These are phyloP conservation scores for Huiozyma sinensis DNA, from an alignment of 805 yeast species.

Conservation along the genomic window DNA sequence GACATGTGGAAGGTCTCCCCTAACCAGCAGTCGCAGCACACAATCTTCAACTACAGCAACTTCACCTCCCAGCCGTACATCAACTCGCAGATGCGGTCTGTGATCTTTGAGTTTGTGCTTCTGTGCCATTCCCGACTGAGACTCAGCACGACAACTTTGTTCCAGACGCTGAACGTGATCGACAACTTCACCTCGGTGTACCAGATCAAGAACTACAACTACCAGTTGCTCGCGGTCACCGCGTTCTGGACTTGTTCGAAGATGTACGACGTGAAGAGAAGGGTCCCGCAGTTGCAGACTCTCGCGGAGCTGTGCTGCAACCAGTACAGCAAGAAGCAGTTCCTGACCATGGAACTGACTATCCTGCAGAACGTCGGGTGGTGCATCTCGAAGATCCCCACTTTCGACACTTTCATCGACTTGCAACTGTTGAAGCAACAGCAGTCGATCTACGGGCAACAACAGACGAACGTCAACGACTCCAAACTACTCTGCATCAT, in stretches of 20 bases:
- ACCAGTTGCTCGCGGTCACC: constrained; percentile 77
- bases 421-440: constrained; percentile 30
- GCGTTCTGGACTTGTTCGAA: constrained; percentile 90
- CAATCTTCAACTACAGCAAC: constrained; percentile 12
- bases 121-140: constrained; percentile 56
- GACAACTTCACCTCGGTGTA: constrained; percentile 82
- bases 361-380: constrained; percentile 53
- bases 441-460: neutral
- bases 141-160: constrained; percentile 55
- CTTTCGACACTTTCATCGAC: constrained; percentile 56
- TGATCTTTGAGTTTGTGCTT: constrained; percentile 69
- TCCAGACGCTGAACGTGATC: constrained; percentile 55
- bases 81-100: constrained; percentile 50
- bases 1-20: constrained; percentile 12
- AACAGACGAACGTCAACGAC: constrained; percentile 28
- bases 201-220: constrained; percentile 68
- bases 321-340: constrained; percentile 42
- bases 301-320: constrained; percentile 47
- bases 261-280: constrained; percentile 54
- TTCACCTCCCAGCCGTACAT: constrained; percentile 33
- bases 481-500: constrained; percentile 47
- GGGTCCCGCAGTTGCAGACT: constrained; percentile 45
- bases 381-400: constrained; percentile 37
- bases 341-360: constrained; percentile 59
- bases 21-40: neutral